Evolutionary conservation across 345 rosid species (phyloP).

Genomic region (Murraya koenigii): DNA sequence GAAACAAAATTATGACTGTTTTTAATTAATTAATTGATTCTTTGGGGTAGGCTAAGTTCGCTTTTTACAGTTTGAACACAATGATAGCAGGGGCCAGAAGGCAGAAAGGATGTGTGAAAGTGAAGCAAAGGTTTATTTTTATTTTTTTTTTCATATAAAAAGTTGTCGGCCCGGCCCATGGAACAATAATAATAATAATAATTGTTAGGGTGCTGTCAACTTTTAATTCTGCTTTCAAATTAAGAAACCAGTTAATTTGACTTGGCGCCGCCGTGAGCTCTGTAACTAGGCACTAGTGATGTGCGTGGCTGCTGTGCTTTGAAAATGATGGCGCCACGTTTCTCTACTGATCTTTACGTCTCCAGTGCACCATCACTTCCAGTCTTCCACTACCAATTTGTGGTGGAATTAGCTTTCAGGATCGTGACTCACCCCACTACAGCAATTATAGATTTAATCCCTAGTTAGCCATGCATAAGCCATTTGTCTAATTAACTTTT

Average conservation of each 20-base stretch:
- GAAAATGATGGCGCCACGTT: slow-evolving; percentile 16
- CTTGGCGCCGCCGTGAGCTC: slow-evolving; percentile 32
- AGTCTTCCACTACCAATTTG: background rate
- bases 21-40: too few species aligned
- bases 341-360: background rate
- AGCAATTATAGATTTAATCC: background rate
- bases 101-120: slow-evolving; percentile 4
- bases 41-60: too few species aligned
- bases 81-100: too few species aligned
- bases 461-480: too few species aligned
- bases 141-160: background rate
- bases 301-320: background rate
- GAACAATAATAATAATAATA: background rate
- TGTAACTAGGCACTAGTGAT: background rate
- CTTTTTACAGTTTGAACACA: too few species aligned
- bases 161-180: slow-evolving; percentile 24
- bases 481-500: too few species aligned
- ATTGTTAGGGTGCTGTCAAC: slow-evolving; percentile 5
- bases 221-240: slow-evolving; percentile 12
- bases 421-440: slow-evolving; percentile 4
- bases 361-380: background rate
- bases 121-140: background rate
- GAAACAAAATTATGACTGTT: too few species aligned
- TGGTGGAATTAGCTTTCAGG: slow-evolving; percentile 1
- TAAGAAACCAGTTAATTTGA: slow-evolving; percentile 8